Evolutionary conservation across 1,139 yeast genomes (phyloP), one percentile per base, ranked within the genome.

Genomic region (Debaryomyces robertsiae): DNA sequence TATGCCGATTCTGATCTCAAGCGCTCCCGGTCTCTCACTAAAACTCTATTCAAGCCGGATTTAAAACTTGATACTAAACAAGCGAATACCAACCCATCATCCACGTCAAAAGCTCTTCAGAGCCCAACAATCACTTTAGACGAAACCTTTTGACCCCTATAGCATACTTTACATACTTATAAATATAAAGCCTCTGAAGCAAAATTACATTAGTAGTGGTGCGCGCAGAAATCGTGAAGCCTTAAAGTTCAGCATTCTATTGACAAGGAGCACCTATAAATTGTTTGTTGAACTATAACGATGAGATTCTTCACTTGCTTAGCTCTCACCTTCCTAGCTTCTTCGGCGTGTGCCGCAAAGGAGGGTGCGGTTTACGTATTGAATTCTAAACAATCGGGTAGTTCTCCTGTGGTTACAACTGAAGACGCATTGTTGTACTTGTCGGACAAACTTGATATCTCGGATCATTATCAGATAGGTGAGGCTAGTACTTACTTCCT

Each of bases 51-150:
- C 52, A 65, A 55, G 42, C 75, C 75, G 1, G 51, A 54, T 9
- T 57, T 66, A 42, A 49, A 44, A 25, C 41, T 65, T 22, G 49
- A 57, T 36, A 58, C 64, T 5, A 35, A 30, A 2, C 3, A 23
- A 15, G 27, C 47, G 3, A 42, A 33, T 25, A 16, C 18, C 5
- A 22, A 33, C 6, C 13, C 30, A 10, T n/a, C 30, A 10, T 14
- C 24, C 7, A 32, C n/a, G 10, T 25, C 36, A 16, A 27, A 33
- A 6, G 45, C 47, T 14, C 66, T 69, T 1, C 47, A 46, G 11
- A 61, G 73, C 39, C 77, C 77, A 3, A 67, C 71, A 6, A 70
- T 70, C 39, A 70, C 75, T 1, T 55, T 70, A 36, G 75, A 70
- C 42, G 73, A 67, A 46, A 53, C 62, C 11, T 54, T 51, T 30